Percentiles rank a stretch among this genome's conserved stretches.
Conservation (phyloP, 1,284 basidiomycete species). For the Moesziomyces globuligerus region DNA sequence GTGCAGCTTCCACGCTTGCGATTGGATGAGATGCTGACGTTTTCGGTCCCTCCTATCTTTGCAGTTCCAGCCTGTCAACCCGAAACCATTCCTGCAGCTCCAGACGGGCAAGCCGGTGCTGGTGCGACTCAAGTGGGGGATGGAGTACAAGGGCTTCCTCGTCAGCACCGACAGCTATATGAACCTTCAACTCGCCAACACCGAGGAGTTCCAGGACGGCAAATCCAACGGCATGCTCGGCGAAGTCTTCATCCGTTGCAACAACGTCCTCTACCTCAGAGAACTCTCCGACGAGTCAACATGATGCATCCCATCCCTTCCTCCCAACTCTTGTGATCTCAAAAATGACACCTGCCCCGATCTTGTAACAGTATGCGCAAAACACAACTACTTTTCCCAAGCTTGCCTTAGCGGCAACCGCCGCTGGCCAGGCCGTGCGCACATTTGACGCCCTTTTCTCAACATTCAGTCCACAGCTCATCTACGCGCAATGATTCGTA, state of each 20-base stretch:
- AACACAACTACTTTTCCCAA: no score
- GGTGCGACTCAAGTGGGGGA: conserved; percentile 97
- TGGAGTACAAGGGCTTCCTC: conserved; percentile 98
- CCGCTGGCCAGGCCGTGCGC: no score
- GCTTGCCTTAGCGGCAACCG: no score
- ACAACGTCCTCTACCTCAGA: conserved; percentile 65
- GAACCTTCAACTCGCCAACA: conserved; percentile 98
- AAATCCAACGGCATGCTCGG: conserved; percentile 94
- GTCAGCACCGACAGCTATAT: conserved; percentile 99
- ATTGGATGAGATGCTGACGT: neutral
- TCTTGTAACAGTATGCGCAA: no score
- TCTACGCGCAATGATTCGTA: neutral
- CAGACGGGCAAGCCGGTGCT: conserved; percentile 96
- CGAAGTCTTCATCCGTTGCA: conserved; percentile 93
- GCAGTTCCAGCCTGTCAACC: conserved; percentile 91
- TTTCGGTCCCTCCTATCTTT: neutral
- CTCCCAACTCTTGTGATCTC: neutral
- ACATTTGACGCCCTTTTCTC: no score
- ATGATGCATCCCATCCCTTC: neutral
- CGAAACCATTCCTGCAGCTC: conserved; percentile 98
- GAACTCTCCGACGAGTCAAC: conserved; percentile 55
- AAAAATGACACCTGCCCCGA: neutral
- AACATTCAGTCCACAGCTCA: no score
- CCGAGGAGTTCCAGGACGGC: conserved; percentile 97
- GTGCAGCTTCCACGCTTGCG: no score